A percentile compares a stretch with the other conserved stretches of the same genome.
Conservation (phyloP, 768 basidiomycete species). For the Hortiboletus flavorubellus region DNA sequence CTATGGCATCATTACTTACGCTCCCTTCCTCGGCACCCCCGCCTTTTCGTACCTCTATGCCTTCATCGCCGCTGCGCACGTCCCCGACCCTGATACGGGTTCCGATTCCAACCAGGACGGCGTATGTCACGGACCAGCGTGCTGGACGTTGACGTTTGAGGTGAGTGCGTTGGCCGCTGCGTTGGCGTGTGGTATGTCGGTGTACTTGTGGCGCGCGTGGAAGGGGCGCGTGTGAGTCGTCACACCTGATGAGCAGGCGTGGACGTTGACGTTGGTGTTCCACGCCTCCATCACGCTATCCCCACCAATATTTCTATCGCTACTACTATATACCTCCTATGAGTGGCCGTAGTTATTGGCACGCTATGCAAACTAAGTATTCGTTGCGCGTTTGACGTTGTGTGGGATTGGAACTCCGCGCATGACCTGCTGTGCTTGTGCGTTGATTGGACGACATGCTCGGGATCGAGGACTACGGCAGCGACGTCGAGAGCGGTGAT, state of each 20-base stretch:
- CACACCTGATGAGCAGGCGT: no score
- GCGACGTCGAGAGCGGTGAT: conserved; percentile 59
- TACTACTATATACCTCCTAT: no score
- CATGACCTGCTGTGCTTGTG: no score
- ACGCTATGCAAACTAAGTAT: no score
- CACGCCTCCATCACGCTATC: no score
- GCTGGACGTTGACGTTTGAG: conserved; percentile 68
- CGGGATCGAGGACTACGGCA: conserved; percentile 51
- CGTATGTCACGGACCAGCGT: conserved; percentile 54
- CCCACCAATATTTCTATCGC: no score
- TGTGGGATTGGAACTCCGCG: no score
- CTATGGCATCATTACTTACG: conserved; percentile 70
- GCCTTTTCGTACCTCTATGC: conserved; percentile 80
- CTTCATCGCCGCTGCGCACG: conserved; percentile 54
- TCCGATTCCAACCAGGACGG: conserved; percentile 8
- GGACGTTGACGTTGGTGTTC: no score
- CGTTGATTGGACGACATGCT: no score
- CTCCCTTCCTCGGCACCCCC: conserved; percentile 73
- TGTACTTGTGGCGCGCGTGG: conserved; percentile 65
- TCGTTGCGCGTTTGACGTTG: no score
- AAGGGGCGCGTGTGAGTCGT: conserved; percentile 44
- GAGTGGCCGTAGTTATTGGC: no score
- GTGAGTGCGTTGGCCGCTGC: conserved; percentile 42
- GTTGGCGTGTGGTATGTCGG: conserved; percentile 41
- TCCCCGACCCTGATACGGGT: conserved; percentile 32